These are phyloP conservation scores for Fusarium nisikadoi DNA, from an alignment of 2,329 filamentous ascomycete species.

Conservation along the genomic window DNA sequence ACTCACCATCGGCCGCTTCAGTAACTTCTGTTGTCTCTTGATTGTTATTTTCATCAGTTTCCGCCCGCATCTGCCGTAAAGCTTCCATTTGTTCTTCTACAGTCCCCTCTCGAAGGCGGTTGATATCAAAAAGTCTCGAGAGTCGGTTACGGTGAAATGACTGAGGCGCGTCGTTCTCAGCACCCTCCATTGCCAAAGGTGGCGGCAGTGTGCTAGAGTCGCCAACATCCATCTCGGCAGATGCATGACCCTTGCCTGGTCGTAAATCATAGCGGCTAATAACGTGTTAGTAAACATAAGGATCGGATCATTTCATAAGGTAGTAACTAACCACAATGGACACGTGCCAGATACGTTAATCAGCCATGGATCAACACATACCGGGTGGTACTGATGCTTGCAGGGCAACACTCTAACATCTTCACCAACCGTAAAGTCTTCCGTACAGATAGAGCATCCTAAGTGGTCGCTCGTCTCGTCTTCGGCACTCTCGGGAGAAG, in stretches of 20 bases:
- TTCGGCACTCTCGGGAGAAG: slow-evolving; percentile 35
- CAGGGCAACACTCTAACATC: slow-evolving; percentile 76
- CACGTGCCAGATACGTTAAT: slow-evolving; percentile 76
- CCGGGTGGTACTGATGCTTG: slow-evolving; percentile 74
- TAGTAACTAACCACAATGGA: slow-evolving; percentile 69
- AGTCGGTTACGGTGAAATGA: slow-evolving; percentile 56
- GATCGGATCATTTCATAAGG: neutral
- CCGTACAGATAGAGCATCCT: slow-evolving; percentile 75
- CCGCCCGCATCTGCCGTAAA: slow-evolving; percentile 58
- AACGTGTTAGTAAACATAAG: slow-evolving; percentile 31
- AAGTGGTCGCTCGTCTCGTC: slow-evolving; percentile 53
- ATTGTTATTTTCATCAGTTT: slow-evolving; percentile 34
- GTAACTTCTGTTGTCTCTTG: slow-evolving; percentile 26
- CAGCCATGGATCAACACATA: slow-evolving; percentile 76
- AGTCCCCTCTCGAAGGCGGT: slow-evolving; percentile 67
- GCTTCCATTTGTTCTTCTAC: slow-evolving; percentile 71
- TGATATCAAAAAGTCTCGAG: slow-evolving; percentile 66
- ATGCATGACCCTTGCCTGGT: slow-evolving; percentile 49
- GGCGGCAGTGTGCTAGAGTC: slow-evolving; percentile 49
- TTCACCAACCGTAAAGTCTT: slow-evolving; percentile 73
- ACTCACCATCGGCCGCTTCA: slow-evolving; percentile 44
- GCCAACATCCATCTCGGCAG: slow-evolving; percentile 35
- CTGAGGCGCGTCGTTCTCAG: slow-evolving; percentile 47
- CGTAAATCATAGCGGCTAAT: slow-evolving; percentile 65
- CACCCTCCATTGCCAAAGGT: slow-evolving; percentile 54